Conservation (phyloP, 2,329 filamentous ascomycete genomes). For the Hymenoscyphus infarciens region DNA sequence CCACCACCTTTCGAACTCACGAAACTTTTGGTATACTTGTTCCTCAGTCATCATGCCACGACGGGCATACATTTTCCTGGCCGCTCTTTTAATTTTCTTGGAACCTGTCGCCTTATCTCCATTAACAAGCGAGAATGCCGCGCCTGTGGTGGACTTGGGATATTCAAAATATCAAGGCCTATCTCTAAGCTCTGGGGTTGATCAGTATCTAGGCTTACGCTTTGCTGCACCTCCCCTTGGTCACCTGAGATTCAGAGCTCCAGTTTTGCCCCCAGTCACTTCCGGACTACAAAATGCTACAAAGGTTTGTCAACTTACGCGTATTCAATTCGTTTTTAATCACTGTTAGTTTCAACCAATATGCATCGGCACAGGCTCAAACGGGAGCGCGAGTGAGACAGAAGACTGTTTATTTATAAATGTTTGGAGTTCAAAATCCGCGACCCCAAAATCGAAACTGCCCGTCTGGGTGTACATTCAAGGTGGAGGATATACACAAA, state of each 20-base stretch:
- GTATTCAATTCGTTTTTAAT: background rate
- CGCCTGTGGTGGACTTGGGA: constrained; percentile 53
- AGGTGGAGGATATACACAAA: constrained; percentile 44
- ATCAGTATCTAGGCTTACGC: constrained; percentile 69
- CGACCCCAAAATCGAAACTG: constrained; percentile 41
- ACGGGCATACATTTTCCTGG: background rate
- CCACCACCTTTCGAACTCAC: background rate
- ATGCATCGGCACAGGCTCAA: constrained; percentile 41
- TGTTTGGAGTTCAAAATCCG: constrained; percentile 42
- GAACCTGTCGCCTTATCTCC: background rate
- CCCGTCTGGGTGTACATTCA: constrained; percentile 55
- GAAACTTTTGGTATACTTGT: background rate
- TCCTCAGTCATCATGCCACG: background rate
- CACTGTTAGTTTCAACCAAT: constrained; percentile 42
- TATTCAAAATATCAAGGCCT: constrained; percentile 64
- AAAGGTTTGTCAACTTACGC: constrained; percentile 7
- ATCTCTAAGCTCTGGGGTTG: constrained; percentile 51
- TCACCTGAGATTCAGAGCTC: constrained; percentile 62
- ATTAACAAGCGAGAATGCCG: background rate
- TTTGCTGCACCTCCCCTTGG: constrained; percentile 68
- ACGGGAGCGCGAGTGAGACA: constrained; percentile 32
- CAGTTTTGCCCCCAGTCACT: constrained; percentile 37
- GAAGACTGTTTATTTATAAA: constrained; percentile 46
- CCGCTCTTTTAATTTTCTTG: background rate
- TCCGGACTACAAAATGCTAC: constrained; percentile 23